A percentile compares a stretch with the other conserved stretches of the same genome.
These are phyloP conservation scores for Xylaria multiplex DNA, from an alignment of 2,329 filamentous ascomycete species.

Conservation along the genomic window DNA sequence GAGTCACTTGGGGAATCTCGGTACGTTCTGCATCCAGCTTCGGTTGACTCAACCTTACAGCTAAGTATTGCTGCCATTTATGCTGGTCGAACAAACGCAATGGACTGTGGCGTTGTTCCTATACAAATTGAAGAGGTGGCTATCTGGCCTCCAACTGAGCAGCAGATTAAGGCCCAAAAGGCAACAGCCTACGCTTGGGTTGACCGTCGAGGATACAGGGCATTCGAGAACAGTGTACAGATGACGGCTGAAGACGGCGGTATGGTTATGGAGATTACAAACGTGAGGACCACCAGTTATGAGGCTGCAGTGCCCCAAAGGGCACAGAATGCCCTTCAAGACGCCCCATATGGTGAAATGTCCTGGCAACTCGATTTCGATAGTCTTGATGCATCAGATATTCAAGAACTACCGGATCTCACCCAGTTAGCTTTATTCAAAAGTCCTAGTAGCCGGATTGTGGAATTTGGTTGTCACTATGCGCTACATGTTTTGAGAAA, in stretches of 20 bases:
- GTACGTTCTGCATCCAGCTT: slow-evolving; percentile 48
- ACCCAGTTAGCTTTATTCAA: too few species aligned
- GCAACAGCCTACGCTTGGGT: background rate
- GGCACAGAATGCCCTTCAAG: background rate
- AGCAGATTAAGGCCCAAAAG: background rate
- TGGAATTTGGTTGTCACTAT: too few species aligned
- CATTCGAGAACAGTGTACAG: slow-evolving; percentile 41
- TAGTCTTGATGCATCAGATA: background rate
- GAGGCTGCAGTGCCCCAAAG: slow-evolving; percentile 48
- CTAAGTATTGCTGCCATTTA: slow-evolving; percentile 32
- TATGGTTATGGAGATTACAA: slow-evolving; percentile 46
- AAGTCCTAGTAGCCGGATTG: too few species aligned
- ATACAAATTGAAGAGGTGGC: slow-evolving; percentile 28
- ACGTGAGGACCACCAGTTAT: slow-evolving; percentile 42
- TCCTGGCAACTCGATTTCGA: slow-evolving; percentile 34
- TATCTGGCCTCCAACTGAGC: slow-evolving; percentile 6
- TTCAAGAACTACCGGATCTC: too few species aligned
- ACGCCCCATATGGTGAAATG: background rate
- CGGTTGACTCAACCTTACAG: slow-evolving; percentile 46
- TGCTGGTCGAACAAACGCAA: slow-evolving; percentile 28
- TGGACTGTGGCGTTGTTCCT: slow-evolving; percentile 32
- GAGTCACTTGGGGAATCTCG: slow-evolving; percentile 28
- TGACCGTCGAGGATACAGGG: slow-evolving; percentile 39
- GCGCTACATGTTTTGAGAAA: too few species aligned
- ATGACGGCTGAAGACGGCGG: slow-evolving; percentile 41